Conservation (phyloP, 2,329 filamentous ascomycete genomes). For the Phyllosticta citribraziliensis region DNA sequence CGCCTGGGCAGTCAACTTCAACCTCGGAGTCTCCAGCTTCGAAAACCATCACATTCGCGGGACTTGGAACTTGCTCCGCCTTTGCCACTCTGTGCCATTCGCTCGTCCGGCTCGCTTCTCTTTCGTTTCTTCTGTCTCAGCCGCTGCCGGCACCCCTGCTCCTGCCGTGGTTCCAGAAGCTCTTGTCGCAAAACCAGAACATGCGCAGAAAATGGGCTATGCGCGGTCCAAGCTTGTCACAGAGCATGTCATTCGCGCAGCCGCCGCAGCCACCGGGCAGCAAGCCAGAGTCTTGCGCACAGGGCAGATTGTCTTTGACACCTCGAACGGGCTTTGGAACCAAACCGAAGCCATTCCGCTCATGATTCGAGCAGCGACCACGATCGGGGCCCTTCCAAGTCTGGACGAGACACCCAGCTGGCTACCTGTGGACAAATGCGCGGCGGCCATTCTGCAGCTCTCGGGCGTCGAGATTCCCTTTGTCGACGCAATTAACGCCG, state of each 20-base stretch:
- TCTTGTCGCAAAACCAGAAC: slow-evolving; percentile 23
- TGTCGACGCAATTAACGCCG: background rate
- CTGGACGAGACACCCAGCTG: slow-evolving; percentile 31
- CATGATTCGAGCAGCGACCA: slow-evolving; percentile 38
- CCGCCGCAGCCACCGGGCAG: slow-evolving; percentile 5
- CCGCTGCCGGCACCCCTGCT: slow-evolving; percentile 30
- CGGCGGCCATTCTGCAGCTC: slow-evolving; percentile 32
- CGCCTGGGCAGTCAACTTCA: slow-evolving; percentile 50
- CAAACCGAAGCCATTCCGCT: slow-evolving; percentile 41
- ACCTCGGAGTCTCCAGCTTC: slow-evolving; percentile 42
- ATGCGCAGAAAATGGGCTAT: slow-evolving; percentile 44
- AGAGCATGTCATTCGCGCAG: slow-evolving; percentile 33
- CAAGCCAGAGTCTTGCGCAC: slow-evolving; percentile 30
- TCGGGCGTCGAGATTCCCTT: background rate
- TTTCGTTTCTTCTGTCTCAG: slow-evolving; percentile 39
- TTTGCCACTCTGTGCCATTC: slow-evolving; percentile 27
- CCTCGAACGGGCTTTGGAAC: slow-evolving; percentile 39
- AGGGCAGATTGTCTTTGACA: slow-evolving; percentile 42
- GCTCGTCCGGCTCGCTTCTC: slow-evolving; percentile 29
- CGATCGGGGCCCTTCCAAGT: slow-evolving; percentile 36
- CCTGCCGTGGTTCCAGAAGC: slow-evolving; percentile 26
- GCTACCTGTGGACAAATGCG: slow-evolving; percentile 35
- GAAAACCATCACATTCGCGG: slow-evolving; percentile 38
- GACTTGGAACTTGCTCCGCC: slow-evolving; percentile 33
- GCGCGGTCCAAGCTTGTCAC: slow-evolving; percentile 41